phyloP scores from a whole-genome alignment of 208 protist genomes.

The Lotmaria passim region DNA sequence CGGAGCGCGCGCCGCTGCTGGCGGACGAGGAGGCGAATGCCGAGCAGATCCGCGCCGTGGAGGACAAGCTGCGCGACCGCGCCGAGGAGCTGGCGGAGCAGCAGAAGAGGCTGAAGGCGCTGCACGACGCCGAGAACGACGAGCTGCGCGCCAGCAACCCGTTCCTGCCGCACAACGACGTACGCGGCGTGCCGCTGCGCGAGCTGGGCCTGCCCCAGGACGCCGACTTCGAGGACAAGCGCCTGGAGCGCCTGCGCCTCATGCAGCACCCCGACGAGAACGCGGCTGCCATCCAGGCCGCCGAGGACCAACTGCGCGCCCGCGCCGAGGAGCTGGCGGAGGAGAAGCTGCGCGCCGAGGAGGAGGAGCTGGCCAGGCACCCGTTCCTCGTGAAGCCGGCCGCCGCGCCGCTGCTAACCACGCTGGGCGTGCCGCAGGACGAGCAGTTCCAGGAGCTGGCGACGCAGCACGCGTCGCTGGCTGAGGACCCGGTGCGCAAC shows the following conservation, averaged over 20 bases:
- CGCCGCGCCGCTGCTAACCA: constrained; percentile 27
- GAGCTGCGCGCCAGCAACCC: neutral
- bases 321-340: constrained; percentile 35
- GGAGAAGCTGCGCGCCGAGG: constrained; percentile 25
- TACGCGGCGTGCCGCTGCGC: constrained; percentile 36
- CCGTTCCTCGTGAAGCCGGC: constrained; percentile 1
- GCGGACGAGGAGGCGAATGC: neutral
- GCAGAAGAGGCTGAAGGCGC: neutral
- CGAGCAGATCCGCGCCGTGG: neutral
- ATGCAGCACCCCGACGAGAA: constrained; percentile 34
- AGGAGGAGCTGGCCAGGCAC: constrained; percentile 16
- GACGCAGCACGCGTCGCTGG: constrained; percentile 21
- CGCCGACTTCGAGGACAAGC: constrained; percentile 17
- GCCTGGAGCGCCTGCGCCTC: constrained; percentile 33
- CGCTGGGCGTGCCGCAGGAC: constrained; percentile 36
- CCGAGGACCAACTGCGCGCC: constrained; percentile 23
- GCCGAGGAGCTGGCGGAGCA: neutral
- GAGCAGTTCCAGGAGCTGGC: constrained; percentile 29
- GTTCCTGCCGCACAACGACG: constrained; percentile 44
- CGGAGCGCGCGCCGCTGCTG: constrained; percentile 1
- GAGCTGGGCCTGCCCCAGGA: constrained; percentile 36
- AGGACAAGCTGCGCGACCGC: neutral
- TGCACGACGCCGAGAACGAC: constrained; percentile 3
- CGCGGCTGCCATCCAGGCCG: constrained; percentile 12
- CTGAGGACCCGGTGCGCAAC: neutral